Percentiles rank a stretch among this genome's conserved stretches.
Evolutionary conservation across 768 basidiomycete genomes (phyloP).

Genomic region (Lactifluus echinatus): DNA sequence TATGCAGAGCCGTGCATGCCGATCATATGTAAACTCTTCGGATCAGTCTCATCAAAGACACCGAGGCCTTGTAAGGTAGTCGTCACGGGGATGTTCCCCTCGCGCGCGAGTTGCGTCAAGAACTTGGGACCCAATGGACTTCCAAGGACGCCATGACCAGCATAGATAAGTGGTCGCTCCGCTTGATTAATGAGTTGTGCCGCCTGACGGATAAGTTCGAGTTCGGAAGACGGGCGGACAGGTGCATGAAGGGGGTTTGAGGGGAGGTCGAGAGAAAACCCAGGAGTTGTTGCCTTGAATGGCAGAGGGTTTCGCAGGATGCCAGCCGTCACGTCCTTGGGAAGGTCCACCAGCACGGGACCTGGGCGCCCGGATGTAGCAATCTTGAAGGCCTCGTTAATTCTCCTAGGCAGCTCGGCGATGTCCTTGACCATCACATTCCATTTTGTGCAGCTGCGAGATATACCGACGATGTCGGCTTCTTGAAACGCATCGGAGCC

Average conservation of each 20-base stretch:
- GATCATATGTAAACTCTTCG: conserved; percentile 88
- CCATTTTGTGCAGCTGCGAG: conserved; percentile 97
- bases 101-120: conserved; percentile 64
- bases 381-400: conserved; percentile 99
- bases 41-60: conserved; percentile 86
- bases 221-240: conserved; percentile 35
- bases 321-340: conserved; percentile 96
- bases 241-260: conserved; percentile 59
- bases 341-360: conserved; percentile 94
- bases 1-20: conserved; percentile 99
- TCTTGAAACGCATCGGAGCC: conserved; percentile 99
- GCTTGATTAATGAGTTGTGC: conserved; percentile 89
- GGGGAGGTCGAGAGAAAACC: conserved; percentile 62
- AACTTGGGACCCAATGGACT: conserved; percentile 76
- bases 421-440: conserved; percentile 99
- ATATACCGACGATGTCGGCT: conserved; percentile 94
- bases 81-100: conserved; percentile 93
- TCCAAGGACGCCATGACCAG: conserved; percentile 83
- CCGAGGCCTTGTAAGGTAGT: conserved; percentile 96
- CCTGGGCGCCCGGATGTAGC: conserved; percentile 95
- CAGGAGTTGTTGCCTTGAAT: conserved; percentile 79
- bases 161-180: conserved; percentile 85
- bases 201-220: conserved; percentile 65
- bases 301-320: conserved; percentile 81
- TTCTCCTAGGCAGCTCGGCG: conserved; percentile 84